These are phyloP conservation scores for Tetragonia tetragonoides DNA, from an alignment of 148 eudicot species.

Conservation along the genomic window DNA sequence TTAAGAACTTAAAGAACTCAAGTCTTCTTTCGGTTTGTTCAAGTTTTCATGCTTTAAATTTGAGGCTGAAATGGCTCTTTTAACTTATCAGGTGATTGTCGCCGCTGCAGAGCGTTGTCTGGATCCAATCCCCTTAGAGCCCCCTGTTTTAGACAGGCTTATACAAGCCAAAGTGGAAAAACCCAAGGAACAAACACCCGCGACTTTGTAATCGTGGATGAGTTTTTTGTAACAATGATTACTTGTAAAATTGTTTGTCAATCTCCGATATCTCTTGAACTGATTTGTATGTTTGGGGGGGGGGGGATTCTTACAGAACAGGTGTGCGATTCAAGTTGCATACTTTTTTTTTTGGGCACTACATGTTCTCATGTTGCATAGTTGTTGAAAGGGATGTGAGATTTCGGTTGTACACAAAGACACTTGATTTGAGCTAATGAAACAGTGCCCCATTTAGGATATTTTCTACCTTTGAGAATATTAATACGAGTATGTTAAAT, in stretches of 20 bases:
- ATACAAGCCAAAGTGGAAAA: conserved; percentile 82
- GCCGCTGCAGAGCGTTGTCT: conserved; percentile 87
- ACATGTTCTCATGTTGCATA: neutral
- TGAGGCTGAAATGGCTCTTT: conserved; percentile 3
- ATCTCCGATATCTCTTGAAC: neutral
- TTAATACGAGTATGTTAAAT: too few species aligned
- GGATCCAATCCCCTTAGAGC: conserved; percentile 82
- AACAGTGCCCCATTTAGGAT: too few species aligned
- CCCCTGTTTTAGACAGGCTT: conserved; percentile 81
- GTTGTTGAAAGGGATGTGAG: neutral
- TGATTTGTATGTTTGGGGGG: too few species aligned
- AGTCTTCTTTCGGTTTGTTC: neutral
- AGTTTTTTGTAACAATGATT: neutral
- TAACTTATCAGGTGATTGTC: conserved; percentile 63
- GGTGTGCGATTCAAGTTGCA: neutral
- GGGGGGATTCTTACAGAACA: too few species aligned
- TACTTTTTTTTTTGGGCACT: neutral
- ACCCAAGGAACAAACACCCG: conserved; percentile 43
- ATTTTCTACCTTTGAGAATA: too few species aligned
- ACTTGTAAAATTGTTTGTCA: neutral
- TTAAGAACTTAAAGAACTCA: neutral
- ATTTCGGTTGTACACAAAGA: neutral
- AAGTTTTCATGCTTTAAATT: neutral
- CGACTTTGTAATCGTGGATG: conserved; percentile 20
- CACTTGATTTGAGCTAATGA: too few species aligned